These are phyloP conservation scores for Paramyrothecium sp. DNA, from an alignment of 2,329 filamentous ascomycete genomes.

Conservation along the genomic window DNA sequence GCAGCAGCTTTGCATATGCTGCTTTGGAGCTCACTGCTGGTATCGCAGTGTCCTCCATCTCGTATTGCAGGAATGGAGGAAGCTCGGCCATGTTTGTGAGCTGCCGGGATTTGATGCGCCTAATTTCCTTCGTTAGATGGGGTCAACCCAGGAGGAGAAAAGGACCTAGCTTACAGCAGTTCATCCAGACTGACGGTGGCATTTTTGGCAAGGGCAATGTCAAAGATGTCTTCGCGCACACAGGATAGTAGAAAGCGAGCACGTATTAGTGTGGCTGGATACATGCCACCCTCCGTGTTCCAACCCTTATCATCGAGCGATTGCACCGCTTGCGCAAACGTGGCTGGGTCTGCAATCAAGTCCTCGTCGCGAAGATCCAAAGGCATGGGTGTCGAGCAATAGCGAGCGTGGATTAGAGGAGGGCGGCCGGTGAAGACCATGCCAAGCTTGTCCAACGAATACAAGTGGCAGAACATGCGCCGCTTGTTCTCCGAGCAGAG, in stretches of 20 bases:
- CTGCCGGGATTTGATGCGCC: background rate
- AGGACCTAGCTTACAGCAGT: background rate
- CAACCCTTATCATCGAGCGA: constrained; percentile 34
- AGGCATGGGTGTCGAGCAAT: constrained; percentile 35
- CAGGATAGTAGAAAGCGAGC: constrained; percentile 18
- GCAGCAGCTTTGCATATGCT: constrained; percentile 43
- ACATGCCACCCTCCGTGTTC: constrained; percentile 28
- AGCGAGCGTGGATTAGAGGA: constrained; percentile 32
- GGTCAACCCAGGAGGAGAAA: background rate
- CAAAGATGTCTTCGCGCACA: constrained; percentile 24
- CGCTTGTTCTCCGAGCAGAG: constrained; percentile 31
- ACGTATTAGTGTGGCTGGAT: constrained; percentile 26
- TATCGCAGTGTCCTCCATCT: background rate
- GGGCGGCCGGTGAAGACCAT: constrained; percentile 41
- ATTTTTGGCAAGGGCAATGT: constrained; percentile 18
- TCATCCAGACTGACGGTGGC: background rate
- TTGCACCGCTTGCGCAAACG: constrained; percentile 1
- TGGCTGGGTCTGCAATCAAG: constrained; percentile 26
- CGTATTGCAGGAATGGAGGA: background rate
- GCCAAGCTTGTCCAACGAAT: constrained; percentile 32
- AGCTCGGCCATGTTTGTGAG: background rate
- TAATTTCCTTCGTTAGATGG: background rate
- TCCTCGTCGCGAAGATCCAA: constrained; percentile 35
- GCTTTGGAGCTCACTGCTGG: constrained; percentile 11
- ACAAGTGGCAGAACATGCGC: constrained; percentile 28